Evolutionary conservation across 257 asterid species (phyloP).

Genomic region (Ocimum tenuiflorum): DNA sequence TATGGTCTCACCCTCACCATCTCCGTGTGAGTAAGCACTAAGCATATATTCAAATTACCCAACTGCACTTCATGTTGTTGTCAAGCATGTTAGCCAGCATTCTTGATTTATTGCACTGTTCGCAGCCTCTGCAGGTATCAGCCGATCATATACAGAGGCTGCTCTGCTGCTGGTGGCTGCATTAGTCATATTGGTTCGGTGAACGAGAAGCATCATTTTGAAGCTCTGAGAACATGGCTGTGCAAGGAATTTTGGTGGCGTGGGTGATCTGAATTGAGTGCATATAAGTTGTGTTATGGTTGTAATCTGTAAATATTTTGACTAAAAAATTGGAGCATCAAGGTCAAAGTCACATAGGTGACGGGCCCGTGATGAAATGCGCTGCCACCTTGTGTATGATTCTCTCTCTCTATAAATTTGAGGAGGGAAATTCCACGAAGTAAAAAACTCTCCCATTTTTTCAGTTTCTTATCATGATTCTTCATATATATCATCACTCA

Average conservation of each 20-base stretch:
- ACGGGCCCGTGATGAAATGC: slow-evolving; percentile 57
- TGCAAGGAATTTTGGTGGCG: slow-evolving; percentile 35
- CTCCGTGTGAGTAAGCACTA: slow-evolving; percentile 53
- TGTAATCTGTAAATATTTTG: slow-evolving; percentile 50
- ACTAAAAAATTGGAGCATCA: slow-evolving; percentile 46
- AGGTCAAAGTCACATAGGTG: slow-evolving; percentile 93
- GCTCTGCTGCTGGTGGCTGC: slow-evolving; percentile 27
- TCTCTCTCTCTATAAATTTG: slow-evolving; percentile 38
- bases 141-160: slow-evolving; percentile 31
- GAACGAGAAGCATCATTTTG: slow-evolving; percentile 31
- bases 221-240: not conserved
- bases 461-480: no score
- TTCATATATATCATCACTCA: no score
- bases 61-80: not conserved
- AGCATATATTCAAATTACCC: not conserved
- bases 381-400: slow-evolving; percentile 40
- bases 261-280: slow-evolving; percentile 48
- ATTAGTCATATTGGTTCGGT: slow-evolving; percentile 22
- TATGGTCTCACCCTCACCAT: slow-evolving; percentile 42
- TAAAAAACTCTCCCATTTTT: slow-evolving; percentile 35
- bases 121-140: slow-evolving; percentile 55
- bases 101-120: slow-evolving; percentile 6
- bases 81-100: not conserved
- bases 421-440: slow-evolving; percentile 34
- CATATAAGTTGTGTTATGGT: slow-evolving; percentile 38